Conservation (phyloP, 2,329 filamentous ascomycete species). For the Aspergillus hortae region DNA sequence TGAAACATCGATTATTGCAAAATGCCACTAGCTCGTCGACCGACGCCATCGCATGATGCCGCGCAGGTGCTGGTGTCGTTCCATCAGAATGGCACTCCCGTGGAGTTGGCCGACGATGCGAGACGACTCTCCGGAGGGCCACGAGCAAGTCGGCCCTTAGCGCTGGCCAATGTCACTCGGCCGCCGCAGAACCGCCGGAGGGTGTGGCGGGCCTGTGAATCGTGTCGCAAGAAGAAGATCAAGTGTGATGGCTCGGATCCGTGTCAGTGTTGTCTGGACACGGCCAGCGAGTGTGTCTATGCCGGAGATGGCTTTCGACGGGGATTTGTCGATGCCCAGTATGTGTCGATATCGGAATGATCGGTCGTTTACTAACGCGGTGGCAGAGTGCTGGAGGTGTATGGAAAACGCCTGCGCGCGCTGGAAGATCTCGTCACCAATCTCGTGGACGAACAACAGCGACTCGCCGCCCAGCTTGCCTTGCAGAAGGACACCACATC, state of each 20-base stretch:
- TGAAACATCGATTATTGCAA: background rate
- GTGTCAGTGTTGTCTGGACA: conserved; percentile 15
- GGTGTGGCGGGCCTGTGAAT: conserved; percentile 20
- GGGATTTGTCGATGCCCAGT: conserved; percentile 14
- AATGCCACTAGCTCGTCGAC: background rate
- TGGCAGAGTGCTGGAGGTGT: background rate
- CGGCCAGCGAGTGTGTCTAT: conserved; percentile 13
- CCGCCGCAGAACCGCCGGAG: conserved; percentile 12
- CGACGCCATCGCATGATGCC: conserved; percentile 2
- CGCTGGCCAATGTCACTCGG: conserved; percentile 2
- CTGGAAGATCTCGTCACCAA: conserved; percentile 6
- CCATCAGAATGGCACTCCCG: background rate
- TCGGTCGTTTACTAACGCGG: background rate
- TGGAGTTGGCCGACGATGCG: no score
- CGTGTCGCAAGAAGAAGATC: conserved; percentile 21
- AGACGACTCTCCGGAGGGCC: no score
- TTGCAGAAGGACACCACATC: background rate
- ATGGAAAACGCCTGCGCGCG: conserved; percentile 5
- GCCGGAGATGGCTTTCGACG: conserved; percentile 10
- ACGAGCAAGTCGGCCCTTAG: background rate
- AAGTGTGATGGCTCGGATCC: conserved; percentile 21
- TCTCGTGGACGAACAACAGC: conserved; percentile 3
- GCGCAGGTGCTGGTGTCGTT: conserved; percentile 6
- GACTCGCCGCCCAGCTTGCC: background rate
- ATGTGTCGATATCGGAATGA: background rate